A percentile compares a stretch with the other conserved stretches of the same genome.
phyloP scores from a whole-genome alignment of 202 grass and related monocot genomes.

The Setaria italica region DNA sequence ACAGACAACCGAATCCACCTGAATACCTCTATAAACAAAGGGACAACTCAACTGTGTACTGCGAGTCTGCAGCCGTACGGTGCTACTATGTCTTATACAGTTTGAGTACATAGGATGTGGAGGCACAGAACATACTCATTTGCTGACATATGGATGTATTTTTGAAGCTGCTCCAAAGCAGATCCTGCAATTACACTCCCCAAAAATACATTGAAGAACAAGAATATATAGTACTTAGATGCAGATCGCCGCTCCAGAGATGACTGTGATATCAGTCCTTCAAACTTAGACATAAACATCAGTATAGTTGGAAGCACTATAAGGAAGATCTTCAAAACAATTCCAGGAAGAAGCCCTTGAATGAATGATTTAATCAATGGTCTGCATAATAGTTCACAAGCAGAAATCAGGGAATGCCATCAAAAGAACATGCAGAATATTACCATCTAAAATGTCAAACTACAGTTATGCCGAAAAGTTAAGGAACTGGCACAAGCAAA shows the following conservation, averaged over 20 bases:
- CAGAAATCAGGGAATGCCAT: constrained; percentile 42
- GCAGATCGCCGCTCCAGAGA: constrained; percentile 78
- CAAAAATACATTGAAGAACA: constrained; percentile 94
- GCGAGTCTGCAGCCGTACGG: neutral
- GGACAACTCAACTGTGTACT: neutral
- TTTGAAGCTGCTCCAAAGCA: constrained; percentile 84
- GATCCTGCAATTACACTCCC: constrained; percentile 74
- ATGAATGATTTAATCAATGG: constrained; percentile 77
- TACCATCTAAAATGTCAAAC: constrained; percentile 18
- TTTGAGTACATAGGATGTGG: neutral
- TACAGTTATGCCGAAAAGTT: constrained; percentile 10
- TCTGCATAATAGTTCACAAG: constrained; percentile 54
- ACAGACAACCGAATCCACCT: neutral
- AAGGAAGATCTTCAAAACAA: constrained; percentile 92
- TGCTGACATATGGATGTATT: constrained; percentile 67
- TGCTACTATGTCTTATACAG: neutral
- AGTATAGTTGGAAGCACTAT: constrained; percentile 95
- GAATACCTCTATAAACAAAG: neutral
- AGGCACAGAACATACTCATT: constrained; percentile 68
- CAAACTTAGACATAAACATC: constrained; percentile 96
- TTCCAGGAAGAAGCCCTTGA: constrained; percentile 96
- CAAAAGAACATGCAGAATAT: constrained; percentile 42
- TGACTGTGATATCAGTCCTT: constrained; percentile 77
- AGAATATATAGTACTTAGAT: constrained; percentile 90
- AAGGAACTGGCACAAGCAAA: constrained; percentile 32